Base-by-base conservation (phyloP, 2,329 filamentous ascomycete species). In the Pestalotiopsis sp. region DNA sequence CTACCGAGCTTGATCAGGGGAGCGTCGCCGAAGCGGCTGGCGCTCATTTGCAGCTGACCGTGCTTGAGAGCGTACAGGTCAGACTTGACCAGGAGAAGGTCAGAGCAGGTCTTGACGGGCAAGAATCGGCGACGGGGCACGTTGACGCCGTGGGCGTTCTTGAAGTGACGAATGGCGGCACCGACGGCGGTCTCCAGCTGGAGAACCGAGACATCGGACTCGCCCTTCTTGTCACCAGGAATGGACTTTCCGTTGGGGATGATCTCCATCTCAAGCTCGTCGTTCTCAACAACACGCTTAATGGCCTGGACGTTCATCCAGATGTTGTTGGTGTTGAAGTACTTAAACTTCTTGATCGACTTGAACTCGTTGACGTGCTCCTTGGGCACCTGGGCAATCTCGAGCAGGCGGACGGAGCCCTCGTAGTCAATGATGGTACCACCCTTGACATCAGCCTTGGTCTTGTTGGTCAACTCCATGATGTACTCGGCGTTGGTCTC, bases 301-400 rank as follows among this genome's bases (percentile, higher is more conserved):
- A 99, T 93, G 75, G 96, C 96, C 81, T 94, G 91, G 77, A 98
- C 89, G 86, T 97, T 97, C 89, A 99, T 93, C 96, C 96, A 99
- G 85, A 99, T 98, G 90, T 99, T 99, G 93, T 99, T 99, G 84
- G 96, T 99, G 91, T 99, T 99, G 92, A 99, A 99, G 91, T 99
- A 99, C 90, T 97, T 98, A 92, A 99, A 99, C 90, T 99, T 99
- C 92, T 99, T 99, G 89, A 99, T 99, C 63, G 95, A 98, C 91
- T 99, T 99, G 94, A 99, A 99, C 87, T 99, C 96, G 86, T 99
- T 98, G 82, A 96, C 94, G 85, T 99, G 96, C 88, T 99, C 94
- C 91, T 98, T 99, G 84, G 96, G 96, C 45, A 99, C 96, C 88
- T 99, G 96, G 14, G 96, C 96, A 78, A 99, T 98, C 87, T 99